Conservation (phyloP, 768 basidiomycete species). For the Hygrophorus russula region DNA sequence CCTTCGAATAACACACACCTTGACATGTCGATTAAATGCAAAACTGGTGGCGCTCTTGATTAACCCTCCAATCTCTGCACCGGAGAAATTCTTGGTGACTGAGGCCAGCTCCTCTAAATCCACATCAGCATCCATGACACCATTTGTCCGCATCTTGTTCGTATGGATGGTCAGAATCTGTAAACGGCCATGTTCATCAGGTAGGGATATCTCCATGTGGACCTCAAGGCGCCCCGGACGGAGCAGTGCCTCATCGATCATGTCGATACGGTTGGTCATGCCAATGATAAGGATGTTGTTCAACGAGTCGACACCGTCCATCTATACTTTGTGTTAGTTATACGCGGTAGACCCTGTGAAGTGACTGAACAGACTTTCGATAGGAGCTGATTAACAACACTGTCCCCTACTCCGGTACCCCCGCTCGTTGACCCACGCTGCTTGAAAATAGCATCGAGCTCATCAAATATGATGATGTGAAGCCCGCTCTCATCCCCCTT, state of each 20-base stretch:
- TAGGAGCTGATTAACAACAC: constrained; percentile 94
- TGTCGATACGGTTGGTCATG: constrained; percentile 97
- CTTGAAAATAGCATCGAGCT: constrained; percentile 97
- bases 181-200: constrained; percentile 82
- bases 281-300: constrained; percentile 99
- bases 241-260: constrained; percentile 97
- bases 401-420: constrained; percentile 98
- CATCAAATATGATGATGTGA: constrained; percentile 99
- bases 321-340: constrained; percentile 31
- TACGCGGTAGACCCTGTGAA: not conserved
- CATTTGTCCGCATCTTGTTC: constrained; percentile 82
- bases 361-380: constrained; percentile 63
- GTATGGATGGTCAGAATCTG: constrained; percentile 98
- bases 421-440: constrained; percentile 88
- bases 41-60: constrained; percentile 98
- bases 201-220: constrained; percentile 98
- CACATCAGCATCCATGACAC: constrained; percentile 82
- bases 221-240: constrained; percentile 98
- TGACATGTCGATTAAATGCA: constrained; percentile 95
- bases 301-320: constrained; percentile 98
- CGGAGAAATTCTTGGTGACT: constrained; percentile 93
- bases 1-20: constrained; percentile 27
- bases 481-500: constrained; percentile 95
- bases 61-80: constrained; percentile 90
- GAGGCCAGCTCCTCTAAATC: constrained; percentile 72